phyloP scores from a whole-genome alignment of 2,329 filamentous ascomycete genomes.

The Ambrosiella xylebori region DNA sequence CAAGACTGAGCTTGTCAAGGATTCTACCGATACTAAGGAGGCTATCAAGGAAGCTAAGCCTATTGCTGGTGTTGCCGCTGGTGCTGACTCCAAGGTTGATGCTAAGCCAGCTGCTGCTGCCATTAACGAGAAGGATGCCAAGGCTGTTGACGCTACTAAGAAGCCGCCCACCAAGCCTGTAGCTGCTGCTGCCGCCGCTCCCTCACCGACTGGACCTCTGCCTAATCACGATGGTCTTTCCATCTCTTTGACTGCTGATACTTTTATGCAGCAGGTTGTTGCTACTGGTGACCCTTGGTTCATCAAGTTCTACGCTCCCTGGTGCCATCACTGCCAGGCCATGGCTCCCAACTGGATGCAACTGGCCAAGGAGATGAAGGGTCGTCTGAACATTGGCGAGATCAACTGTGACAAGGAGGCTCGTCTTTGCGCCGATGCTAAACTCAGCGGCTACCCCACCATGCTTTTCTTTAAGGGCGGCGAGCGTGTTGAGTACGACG shows the following conservation, averaged over 20 bases:
- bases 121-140: conserved; percentile 20
- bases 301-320: conserved; percentile 95
- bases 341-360: conserved; percentile 82
- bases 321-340: conserved; percentile 90
- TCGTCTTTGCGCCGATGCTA: conserved; percentile 81
- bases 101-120: conserved; percentile 19
- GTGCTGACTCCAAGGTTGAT: conserved; percentile 13
- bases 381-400: conserved; percentile 78
- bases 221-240: conserved; percentile 65
- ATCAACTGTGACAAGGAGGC: conserved; percentile 84
- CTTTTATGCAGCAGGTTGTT: conserved; percentile 71
- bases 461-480: conserved; percentile 84
- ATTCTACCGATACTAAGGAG: background rate
- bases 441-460: conserved; percentile 66
- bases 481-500: conserved; percentile 83
- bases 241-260: conserved; percentile 60
- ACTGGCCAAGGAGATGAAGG: conserved; percentile 80
- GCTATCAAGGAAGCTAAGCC: conserved; percentile 24
- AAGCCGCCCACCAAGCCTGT: conserved; percentile 15
- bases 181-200: conserved; percentile 22
- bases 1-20: conserved; percentile 3
- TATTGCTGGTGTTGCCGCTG: conserved; percentile 10
- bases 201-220: conserved; percentile 32
- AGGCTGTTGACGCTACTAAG: conserved; percentile 14
- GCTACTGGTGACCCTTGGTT: conserved; percentile 89